Evolutionary conservation across 441 rosid species (phyloP), one percentile per base, ranked within the genome.

Genomic region (Croton setiger): DNA sequence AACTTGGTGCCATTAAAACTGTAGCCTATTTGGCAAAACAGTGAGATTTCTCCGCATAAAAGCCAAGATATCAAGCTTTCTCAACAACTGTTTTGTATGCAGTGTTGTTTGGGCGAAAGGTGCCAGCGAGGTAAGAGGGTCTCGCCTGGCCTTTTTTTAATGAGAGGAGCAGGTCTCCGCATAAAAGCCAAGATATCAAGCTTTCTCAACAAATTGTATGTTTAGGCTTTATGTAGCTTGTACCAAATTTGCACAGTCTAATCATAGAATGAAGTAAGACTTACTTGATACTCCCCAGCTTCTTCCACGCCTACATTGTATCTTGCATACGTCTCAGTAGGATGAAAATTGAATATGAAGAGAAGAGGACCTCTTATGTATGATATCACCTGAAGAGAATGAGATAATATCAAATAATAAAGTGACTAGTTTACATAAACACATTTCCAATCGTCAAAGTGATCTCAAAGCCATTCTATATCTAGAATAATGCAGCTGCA

Each of bases 241-340:
- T 57, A 55, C 41, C 44, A 57, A 44, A 44, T 3, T 36, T 20
- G 41, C 43, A 66, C 3, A 20, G 23, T 18, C n/a, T 27, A 63
- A 63, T 37, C 55, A 47, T 18, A 31, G 21, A 48, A 54, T 20
- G 33, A 52, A 64, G 53, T 47, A 58, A 3, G 36, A 51, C 79
- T 76, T 83, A 90, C 99, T 54, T 83, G 94, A 77, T 92, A 95
- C 74, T 95, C 98, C 74, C 99, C 99, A 35, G 99, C 99, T 83
- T 95, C 99, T 72, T 95, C 98, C 64, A 90, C 87, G 9, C 98
- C 99, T 4, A 88, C 75, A 63, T 64, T 67, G 80, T 90, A 88
- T 66, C 75, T 82, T 75, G 80, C 82, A 63, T 90, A 84, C 44
- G 88, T 82, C 63, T 80, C 74, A 70, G 88, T 81, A 41, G 98